Evolutionary conservation across 257 asterid species (phyloP), one percentile per base, ranked within the genome.

Genomic region (Scutellaria baicalensis): DNA sequence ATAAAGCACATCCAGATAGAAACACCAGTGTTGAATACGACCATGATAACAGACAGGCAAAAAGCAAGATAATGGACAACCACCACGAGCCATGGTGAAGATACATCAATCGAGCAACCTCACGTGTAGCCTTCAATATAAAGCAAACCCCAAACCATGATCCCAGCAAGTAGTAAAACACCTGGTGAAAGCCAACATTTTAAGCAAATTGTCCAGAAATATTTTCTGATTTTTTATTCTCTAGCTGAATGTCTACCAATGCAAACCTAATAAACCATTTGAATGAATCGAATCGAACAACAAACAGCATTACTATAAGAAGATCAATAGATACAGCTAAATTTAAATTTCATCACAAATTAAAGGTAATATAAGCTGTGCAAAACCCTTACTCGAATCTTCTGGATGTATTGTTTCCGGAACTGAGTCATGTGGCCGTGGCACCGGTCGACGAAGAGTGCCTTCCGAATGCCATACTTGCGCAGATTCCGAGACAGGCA

Each of bases 81-180:
- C 88, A 81, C 89, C 85, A 79, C 8, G 81, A 58, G 44, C 75
- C 85, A 45, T 79, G 84, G 70, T 76, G 84, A 44, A 85, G 76
- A 79, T 85, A 84, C 42, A 91, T 23, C 39, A 82, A 63, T 23
- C 91, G 92, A 47, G 86, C 78, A 40, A 85, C 69, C 72, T 87
- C 97, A 1, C 95, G 95, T 35, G 84, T 76, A 4, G 82, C 66
- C 89, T 87, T 91, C 80, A 91, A 72, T 23, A 81, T 17, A 64
- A 87, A 77, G 82, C 96, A 85, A n/a, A 85, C 54, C 66, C 82
- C 70, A 62, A 84, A 80, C 96, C 93, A 89, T 8, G 87, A 78
- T 56, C 71, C 79, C 70, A 87, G 75, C 79, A 84, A 57, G 52
- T 85, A 69, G 78, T 84, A 89, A 44, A 85, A 87, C 33, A 58